Conservation (phyloP, 1,139 yeast species). For the Blastobotrys malaysiensis region DNA sequence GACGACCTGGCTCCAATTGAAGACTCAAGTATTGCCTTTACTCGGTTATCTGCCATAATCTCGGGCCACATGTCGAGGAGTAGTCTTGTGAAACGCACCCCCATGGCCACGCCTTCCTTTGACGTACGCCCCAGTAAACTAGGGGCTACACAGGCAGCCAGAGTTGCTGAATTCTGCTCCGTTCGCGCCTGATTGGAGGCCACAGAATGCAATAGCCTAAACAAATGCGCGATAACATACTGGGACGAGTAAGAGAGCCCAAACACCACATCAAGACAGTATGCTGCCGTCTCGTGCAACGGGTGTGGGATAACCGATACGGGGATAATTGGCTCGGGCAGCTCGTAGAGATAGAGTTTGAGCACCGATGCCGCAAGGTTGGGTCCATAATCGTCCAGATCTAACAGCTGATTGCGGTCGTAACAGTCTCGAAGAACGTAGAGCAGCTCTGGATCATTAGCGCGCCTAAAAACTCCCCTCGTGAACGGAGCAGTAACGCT, state of each 20-base stretch:
- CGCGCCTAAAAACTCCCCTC: conserved; percentile 28
- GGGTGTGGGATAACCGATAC: conserved; percentile 27
- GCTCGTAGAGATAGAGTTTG: conserved; percentile 33
- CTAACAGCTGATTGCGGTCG: conserved; percentile 36
- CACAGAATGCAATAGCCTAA: conserved; percentile 19
- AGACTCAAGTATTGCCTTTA: background rate
- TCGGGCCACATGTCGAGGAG: conserved; percentile 29
- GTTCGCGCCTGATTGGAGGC: conserved; percentile 18
- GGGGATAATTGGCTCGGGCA: conserved; percentile 35
- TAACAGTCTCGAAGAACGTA: conserved; percentile 33
- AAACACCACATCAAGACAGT: conserved; percentile 20
- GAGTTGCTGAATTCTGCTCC: conserved; percentile 18
- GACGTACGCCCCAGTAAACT: conserved; percentile 28
- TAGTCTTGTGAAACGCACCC: conserved; percentile 24
- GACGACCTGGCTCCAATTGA: background rate
- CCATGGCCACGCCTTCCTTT: conserved; percentile 26
- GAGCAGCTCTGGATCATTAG: conserved; percentile 23
- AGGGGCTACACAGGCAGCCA: conserved; percentile 33
- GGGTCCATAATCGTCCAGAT: conserved; percentile 36
- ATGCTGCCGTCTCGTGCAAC: conserved; percentile 24
- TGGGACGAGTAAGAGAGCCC: conserved; percentile 22
- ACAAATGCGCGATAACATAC: conserved; percentile 20
- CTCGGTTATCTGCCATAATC: background rate
- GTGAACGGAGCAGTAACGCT: conserved; percentile 21
- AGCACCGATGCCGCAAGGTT: conserved; percentile 33